These are phyloP conservation scores for Arctium minus DNA, from an alignment of 129 eudicot genomes.

Conservation along the genomic window DNA sequence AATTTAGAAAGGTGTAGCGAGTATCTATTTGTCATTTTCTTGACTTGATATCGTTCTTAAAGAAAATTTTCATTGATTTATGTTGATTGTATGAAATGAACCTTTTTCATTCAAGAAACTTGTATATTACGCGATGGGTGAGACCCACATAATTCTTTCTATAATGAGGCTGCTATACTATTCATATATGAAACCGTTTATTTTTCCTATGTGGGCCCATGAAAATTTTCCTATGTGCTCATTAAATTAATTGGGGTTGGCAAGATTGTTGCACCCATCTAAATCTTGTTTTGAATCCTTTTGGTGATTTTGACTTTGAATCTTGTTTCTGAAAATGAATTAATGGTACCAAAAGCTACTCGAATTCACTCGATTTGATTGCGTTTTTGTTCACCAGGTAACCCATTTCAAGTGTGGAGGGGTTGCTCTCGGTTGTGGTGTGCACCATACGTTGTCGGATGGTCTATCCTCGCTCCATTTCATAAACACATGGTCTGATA, in stretches of 20 bases:
- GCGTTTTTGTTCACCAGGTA: constrained; percentile 21
- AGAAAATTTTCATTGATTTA: neutral
- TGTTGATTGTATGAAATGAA: neutral
- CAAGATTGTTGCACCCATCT: neutral
- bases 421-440: constrained; percentile 46
- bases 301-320: constrained; percentile 1
- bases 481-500: constrained; percentile 60
- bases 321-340: neutral
- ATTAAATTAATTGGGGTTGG: neutral
- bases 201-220: neutral
- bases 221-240: neutral
- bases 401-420: constrained; percentile 67
- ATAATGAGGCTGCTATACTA: constrained; percentile 10
- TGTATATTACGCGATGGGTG: neutral
- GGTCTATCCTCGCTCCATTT: constrained; percentile 53
- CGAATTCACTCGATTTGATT: neutral
- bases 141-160: neutral
- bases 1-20: neutral
- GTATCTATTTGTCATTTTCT: neutral
- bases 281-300: neutral
- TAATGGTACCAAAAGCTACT: neutral
- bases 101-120: neutral
- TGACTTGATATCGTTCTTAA: neutral
- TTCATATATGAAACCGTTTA: neutral
- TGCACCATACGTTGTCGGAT: constrained; percentile 44